Base-by-base conservation (phyloP, 495 filamentous ascomycete genomes). In the Bombardia bombarda region DNA sequence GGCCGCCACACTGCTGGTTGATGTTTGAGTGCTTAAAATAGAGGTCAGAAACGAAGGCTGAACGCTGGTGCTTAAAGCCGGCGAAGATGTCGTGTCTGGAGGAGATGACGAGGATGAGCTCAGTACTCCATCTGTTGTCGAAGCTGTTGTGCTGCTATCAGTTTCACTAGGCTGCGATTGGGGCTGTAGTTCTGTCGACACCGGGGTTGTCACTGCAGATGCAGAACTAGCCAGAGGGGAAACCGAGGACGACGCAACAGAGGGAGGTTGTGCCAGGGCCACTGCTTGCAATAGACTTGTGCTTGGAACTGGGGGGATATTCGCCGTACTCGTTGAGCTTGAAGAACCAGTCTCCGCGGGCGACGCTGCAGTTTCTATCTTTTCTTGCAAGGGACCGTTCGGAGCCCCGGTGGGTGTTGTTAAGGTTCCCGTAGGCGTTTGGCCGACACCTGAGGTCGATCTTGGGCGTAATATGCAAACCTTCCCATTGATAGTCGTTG, bases 381-480 rank as follows among this genome's bases (percentile, higher is more conserved):
- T n/a, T n/a, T n/a, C n/a, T n/a, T n/a, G n/a, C n/a, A n/a, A n/a
- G n/a, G n/a, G n/a, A n/a, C n/a, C n/a, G n/a, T n/a, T n/a, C n/a
- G n/a, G n/a, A n/a, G 28, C 28, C 1, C 25, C 16, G 32, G 22
- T 21, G 32, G 42, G 19, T 41, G 38, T 50, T 16, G 57, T 42
- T 5, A 46, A 47, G 19, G 42, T 45, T 3, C 53, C 41, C 24
- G 52, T 33, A 25, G 53, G n/a, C 2, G 49, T 32, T 32, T 24
- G 46, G 2, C 9, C 38, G 30, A 43, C 48, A 40, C 18, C 36
- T 28, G 58, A 24, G 44, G 35, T 30, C 32, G 53, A 45, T 41
- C 60, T 68, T 28, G 72, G 70, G 39, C 70, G 50, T 24, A 65
- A 66, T 48, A 72, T 73, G 53, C 73, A 75, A 53, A 57, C 63